Evolutionary conservation across 2,329 filamentous ascomycete species (phyloP), one percentile per base, ranked within the genome.

Genomic region (Colletotrichum cordylinicola): DNA sequence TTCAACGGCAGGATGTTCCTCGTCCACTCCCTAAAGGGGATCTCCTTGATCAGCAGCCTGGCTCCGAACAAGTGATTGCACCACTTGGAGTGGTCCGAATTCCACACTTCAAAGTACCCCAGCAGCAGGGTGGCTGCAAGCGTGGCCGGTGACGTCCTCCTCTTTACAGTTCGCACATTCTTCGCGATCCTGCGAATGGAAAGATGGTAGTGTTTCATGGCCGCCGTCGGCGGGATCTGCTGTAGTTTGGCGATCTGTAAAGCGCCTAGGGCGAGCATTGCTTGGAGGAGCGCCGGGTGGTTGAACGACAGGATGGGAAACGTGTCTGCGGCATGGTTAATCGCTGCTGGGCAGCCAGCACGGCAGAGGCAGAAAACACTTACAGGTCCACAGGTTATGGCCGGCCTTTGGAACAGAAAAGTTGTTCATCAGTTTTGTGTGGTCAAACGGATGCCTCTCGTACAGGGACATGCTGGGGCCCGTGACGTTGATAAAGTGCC

Each of bases 81-180:
- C 97, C 97, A 99, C 83, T 98, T 98, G 71, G 94, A 93, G 80
- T 98, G 96, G 79, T 99, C 96, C 27, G 96, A 96, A 43, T 94
- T 94, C 93, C 96, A 97, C 21, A 98, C 95, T 83, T 98, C 97
- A 81, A 98, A 98, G 83, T 96, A 98, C 0, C 93, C 95, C 9
- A 99, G 89, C 9, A 98, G 87, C 43, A 98, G 87, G 0, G 95
- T 96, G 3, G 96, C 96, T 9, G 96, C 96, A n/a, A 98, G 87
- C 0, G 96, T 98, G 2, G 95, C 92, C 10, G 95, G 91, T 72
- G 95, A 92, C 10, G 93, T 92, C 69, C 96, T 92, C 79, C 93
- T 92, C 61, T 88, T 89, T 0, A 92, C 88, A 31, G 94, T 90
- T 62, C 91, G 91, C 33, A 98, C 93, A 64, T 94, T 94, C 79